Base-by-base conservation (phyloP, 148 eudicot species). In the Vaccinium corymbosum region DNA sequence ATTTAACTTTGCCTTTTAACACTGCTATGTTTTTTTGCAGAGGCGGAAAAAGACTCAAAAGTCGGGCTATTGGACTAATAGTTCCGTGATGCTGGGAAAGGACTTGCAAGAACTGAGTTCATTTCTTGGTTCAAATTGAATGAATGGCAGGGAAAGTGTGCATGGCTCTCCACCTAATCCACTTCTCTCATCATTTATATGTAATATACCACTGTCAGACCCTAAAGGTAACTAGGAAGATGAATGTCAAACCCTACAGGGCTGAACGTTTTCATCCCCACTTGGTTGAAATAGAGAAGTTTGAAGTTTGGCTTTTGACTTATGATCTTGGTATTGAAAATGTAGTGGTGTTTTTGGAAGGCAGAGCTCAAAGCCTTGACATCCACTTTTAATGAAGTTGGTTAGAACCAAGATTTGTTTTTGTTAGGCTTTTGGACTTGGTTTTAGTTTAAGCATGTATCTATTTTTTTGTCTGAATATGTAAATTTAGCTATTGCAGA, bases 161-260 rank as follows among this genome's bases (percentile, higher is more conserved):
- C 85, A 83, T 29, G 94, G 90, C 81, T 71, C 88, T 75, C 87
- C 90, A 42, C 89, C 93, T 29, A 97, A 96, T 88, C 95, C 94
- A 2, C 89, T 93, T 78, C 91, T 94, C 20, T 92, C 93, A 12
- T 89, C 93, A 20, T 95, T 94, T 88, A 81, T 93, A 27, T 87
- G 88, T 55, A 86, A 66, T 78, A 49, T 84, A 14, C 88, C 94
- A 12, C 80, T 83, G 79, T 80, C 89, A 16, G 90, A 90, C 48
- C 82, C 86, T 70, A 88, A 86, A 80, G 86, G 61, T 51, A 81
- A 80, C 14, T 79, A 74, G 81, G 86, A 92, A 79, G 90, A 91
- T 52, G 70, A 76, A 75, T 51, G 68, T 59, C 27, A 27, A 27
- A 27, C 27, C 27, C 27, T 27, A 27, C 27, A 27, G 27, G 27